A percentile compares a stretch with the other conserved stretches of the same genome.
These are phyloP conservation scores for Ogataea philodendri DNA, from an alignment of 805 yeast genomes.

Conservation along the genomic window DNA sequence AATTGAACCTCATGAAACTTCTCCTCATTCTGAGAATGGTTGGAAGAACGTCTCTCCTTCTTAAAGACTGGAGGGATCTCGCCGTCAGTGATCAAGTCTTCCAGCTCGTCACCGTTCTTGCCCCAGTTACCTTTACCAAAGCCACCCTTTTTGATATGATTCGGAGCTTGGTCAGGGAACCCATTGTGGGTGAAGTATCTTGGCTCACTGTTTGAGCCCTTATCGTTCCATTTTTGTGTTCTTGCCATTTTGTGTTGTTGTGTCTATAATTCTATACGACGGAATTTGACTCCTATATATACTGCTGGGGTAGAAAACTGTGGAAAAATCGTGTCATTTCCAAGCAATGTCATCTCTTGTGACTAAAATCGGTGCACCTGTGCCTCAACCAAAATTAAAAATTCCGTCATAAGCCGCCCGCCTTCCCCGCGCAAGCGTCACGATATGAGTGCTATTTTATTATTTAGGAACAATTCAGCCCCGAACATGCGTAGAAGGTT, in stretches of 20 bases:
- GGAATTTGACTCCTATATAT: conserved; percentile 6
- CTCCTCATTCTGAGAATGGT: conserved; percentile 42
- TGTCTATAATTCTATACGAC: neutral
- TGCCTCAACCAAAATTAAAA: conserved; percentile 6
- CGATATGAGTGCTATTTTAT: conserved; percentile 24
- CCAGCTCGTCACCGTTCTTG: conserved; percentile 69
- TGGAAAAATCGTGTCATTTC: conserved; percentile 9
- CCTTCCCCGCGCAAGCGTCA: conserved; percentile 12
- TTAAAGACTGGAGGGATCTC: conserved; percentile 49
- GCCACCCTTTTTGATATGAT: conserved; percentile 76
- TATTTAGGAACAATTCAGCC: conserved; percentile 29
- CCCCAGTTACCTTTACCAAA: conserved; percentile 93
- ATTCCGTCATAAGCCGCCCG: conserved; percentile 10
- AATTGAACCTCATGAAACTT: conserved; percentile 34
- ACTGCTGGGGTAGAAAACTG: neutral
- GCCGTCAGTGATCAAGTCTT: conserved; percentile 58
- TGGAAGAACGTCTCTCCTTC: conserved; percentile 51
- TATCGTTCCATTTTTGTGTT: conserved; percentile 71
- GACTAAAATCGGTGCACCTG: conserved; percentile 2
- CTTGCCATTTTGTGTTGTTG: conserved; percentile 53
- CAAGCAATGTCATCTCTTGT: conserved; percentile 7
- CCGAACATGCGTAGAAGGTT: conserved; percentile 47
- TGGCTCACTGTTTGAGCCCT: conserved; percentile 44
- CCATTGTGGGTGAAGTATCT: conserved; percentile 82
- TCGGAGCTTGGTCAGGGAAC: conserved; percentile 64